Conservation (phyloP, 2,329 filamentous ascomycete species). For the Trichoderma sp. region DNA sequence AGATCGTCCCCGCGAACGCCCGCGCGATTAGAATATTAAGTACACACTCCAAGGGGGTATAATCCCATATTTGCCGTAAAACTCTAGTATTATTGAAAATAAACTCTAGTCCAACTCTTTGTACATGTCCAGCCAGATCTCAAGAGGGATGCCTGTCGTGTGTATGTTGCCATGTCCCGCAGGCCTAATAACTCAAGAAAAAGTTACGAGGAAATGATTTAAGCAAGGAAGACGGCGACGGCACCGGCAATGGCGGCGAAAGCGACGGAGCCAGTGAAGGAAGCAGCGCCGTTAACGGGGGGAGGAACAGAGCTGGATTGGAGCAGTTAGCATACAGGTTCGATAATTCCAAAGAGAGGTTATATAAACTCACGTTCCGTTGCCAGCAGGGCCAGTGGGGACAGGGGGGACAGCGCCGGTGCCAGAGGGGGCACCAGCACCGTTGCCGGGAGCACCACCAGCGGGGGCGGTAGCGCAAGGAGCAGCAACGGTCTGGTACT, state of each 20-base stretch:
- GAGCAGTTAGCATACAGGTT: slow-evolving; percentile 1
- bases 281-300: slow-evolving; percentile 55
- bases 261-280: slow-evolving; percentile 57
- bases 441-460: slow-evolving; percentile 31
- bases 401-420: slow-evolving; percentile 50
- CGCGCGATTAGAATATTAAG: slow-evolving; percentile 55
- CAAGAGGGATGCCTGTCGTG: slow-evolving; percentile 40
- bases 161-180: slow-evolving; percentile 48
- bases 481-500: slow-evolving; percentile 54
- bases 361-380: slow-evolving; percentile 35
- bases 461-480: slow-evolving; percentile 46
- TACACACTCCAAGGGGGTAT: slow-evolving; percentile 39
- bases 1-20: slow-evolving; percentile 34
- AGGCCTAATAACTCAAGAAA: slow-evolving; percentile 44
- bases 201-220: slow-evolving; percentile 47
- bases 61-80: slow-evolving; percentile 32
- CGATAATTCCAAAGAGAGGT: not conserved
- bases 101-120: slow-evolving; percentile 44
- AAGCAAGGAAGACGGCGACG: slow-evolving; percentile 58
- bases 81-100: slow-evolving; percentile 41
- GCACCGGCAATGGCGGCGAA: slow-evolving; percentile 60
- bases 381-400: slow-evolving; percentile 46
- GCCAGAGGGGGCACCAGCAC: slow-evolving; percentile 39
- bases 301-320: slow-evolving; percentile 35
- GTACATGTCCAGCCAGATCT: slow-evolving; percentile 44